Conservation (phyloP, 768 basidiomycete species). For the Kwoniella botswanensis region DNA sequence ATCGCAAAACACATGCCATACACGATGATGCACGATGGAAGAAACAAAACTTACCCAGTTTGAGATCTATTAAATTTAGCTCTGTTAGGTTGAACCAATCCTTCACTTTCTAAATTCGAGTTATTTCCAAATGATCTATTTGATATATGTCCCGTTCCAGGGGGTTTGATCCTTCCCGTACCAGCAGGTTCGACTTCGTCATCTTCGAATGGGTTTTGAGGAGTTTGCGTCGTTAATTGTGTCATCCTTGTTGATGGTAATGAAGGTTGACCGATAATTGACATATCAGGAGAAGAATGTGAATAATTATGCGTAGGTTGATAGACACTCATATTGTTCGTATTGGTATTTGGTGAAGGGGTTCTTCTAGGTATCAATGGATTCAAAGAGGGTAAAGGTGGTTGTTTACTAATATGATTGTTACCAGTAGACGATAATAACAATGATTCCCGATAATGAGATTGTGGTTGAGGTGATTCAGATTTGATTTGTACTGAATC, state of each 20-base stretch:
- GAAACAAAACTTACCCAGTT: conserved; percentile 35
- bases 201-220: conserved; percentile 38
- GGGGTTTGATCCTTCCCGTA: conserved; percentile 23
- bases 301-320: conserved; percentile 25
- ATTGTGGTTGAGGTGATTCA: conserved; percentile 7
- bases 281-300: conserved; percentile 30
- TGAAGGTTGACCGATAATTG: conserved; percentile 24
- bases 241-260: conserved; percentile 30
- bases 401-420: conserved; percentile 7
- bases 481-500: conserved; percentile 35
- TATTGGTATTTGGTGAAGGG: conserved; percentile 25
- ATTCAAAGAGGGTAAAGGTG: conserved; percentile 24
- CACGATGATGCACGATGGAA: neutral
- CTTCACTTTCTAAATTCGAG: conserved; percentile 21
- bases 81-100: conserved; percentile 22
- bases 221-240: conserved; percentile 9
- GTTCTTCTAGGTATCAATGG: conserved; percentile 32
- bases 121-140: conserved; percentile 3
- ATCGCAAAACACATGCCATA: neutral
- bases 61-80: conserved; percentile 33
- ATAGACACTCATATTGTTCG: conserved; percentile 5
- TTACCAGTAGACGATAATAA: neutral
- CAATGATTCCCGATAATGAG: conserved; percentile 5
- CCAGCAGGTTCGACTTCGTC: conserved; percentile 42
- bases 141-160: conserved; percentile 14